Evolutionary conservation across 306 rosid genomes (phyloP).

Genomic region (Lupinus albus): DNA sequence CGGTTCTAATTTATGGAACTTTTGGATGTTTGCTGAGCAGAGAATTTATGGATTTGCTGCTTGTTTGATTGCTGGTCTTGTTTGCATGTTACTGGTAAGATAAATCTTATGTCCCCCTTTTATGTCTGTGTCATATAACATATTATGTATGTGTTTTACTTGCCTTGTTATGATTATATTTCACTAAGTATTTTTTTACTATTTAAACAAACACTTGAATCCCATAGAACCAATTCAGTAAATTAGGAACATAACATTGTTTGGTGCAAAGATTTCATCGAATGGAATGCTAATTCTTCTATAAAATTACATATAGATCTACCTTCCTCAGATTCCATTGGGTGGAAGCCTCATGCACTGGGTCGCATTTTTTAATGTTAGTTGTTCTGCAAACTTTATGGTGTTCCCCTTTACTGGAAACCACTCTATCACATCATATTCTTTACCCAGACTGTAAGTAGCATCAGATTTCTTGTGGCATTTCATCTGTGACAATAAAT

Average conservation of each 20-base stretch:
- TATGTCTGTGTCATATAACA: background rate
- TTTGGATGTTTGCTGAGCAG: constrained; percentile 58
- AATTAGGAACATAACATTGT: background rate
- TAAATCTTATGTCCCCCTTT: constrained; percentile 12
- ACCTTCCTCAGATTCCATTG: too few relatives aligned
- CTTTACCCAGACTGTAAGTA: constrained; percentile 16
- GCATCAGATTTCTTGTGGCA: background rate
- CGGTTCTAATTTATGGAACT: constrained; percentile 29
- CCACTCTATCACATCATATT: background rate
- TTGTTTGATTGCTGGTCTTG: constrained; percentile 70
- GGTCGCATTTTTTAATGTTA: too few relatives aligned
- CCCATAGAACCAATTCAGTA: background rate
- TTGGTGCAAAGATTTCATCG: background rate
- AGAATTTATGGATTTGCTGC: constrained; percentile 85
- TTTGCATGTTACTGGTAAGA: constrained; percentile 81
- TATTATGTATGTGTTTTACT: constrained; percentile 10
- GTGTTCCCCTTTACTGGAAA: constrained; percentile 12
- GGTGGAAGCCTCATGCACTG: too few relatives aligned
- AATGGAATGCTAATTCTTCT: constrained; percentile 22
- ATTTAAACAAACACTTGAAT: background rate
- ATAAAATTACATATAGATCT: too few relatives aligned
- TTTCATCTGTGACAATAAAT: background rate
- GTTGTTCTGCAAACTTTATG: constrained; percentile 1
- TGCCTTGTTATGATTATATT: constrained; percentile 6
- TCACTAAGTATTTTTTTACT: background rate